These are phyloP conservation scores for Mycena pura DNA, from an alignment of 768 basidiomycete genomes.

Conservation along the genomic window DNA sequence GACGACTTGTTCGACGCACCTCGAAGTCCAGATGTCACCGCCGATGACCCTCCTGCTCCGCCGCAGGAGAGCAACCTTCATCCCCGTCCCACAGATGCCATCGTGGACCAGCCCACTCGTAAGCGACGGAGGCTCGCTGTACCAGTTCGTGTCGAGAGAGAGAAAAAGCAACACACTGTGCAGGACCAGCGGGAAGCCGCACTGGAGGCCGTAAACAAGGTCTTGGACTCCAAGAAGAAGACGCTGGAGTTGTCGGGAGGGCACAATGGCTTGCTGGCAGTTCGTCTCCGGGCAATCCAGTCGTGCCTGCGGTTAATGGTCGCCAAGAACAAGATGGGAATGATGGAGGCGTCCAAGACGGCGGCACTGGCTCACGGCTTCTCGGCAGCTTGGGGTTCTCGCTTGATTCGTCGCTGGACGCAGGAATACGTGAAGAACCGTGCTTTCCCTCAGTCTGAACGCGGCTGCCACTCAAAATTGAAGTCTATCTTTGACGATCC, in stretches of 20 bases:
- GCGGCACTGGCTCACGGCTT: conserved; percentile 42
- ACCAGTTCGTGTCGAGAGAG: no score
- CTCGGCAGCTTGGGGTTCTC: conserved; percentile 37
- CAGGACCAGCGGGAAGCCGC: no score
- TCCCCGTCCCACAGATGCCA: no score
- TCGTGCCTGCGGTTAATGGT: conserved; percentile 30
- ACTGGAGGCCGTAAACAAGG: no score
- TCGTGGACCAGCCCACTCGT: no score
- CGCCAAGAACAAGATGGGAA: conserved; percentile 29
- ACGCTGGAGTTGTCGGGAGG: conserved; percentile 24
- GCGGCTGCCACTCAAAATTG: conserved; percentile 35
- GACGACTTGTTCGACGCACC: no score
- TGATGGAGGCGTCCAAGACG: conserved; percentile 32
- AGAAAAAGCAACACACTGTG: no score
- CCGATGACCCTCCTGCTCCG: no score
- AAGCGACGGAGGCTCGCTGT: no score
- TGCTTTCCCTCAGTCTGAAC: conserved; percentile 32
- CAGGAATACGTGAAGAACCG: conserved; percentile 31
- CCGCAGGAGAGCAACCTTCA: no score
- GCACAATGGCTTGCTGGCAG: conserved; percentile 23
- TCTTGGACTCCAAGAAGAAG: conserved; percentile 20
- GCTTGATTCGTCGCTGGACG: conserved; percentile 34
- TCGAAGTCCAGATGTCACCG: no score
- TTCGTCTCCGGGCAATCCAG: conserved; percentile 22
- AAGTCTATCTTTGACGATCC: conserved; percentile 38